A percentile compares a stretch with the other conserved stretches of the same genome.
Evolutionary conservation across 495 filamentous ascomycete species (phyloP).

Genomic region (Annulohypoxylon maeteangense): DNA sequence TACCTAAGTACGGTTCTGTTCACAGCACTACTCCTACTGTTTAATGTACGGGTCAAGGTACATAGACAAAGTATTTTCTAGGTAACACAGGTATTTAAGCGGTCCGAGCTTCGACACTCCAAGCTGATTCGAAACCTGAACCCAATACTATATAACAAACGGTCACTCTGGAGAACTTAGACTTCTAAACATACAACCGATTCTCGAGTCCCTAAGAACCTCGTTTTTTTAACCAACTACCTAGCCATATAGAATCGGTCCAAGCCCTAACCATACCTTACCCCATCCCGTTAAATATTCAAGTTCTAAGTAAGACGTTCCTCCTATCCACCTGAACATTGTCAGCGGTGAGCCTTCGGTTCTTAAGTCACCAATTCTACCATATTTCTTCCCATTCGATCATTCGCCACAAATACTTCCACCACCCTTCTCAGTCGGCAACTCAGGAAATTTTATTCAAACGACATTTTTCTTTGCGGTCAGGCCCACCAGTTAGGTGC

Average conservation of each 20-base stretch:
- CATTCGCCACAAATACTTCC: too few species aligned
- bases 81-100: neutral
- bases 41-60: neutral
- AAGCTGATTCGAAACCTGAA: neutral
- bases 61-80: neutral
- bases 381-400: too few species aligned
- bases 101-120: neutral
- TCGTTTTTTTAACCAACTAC: too few species aligned
- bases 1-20: neutral
- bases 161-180: neutral
- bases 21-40: neutral
- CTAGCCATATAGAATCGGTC: too few species aligned
- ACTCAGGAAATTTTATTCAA: too few species aligned
- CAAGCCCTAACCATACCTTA: too few species aligned
- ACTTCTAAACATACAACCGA: neutral
- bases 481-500: too few species aligned
- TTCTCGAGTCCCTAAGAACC: neutral
- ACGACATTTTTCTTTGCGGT: too few species aligned
- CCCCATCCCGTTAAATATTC: neutral
- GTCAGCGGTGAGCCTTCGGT: neutral
- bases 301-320: neutral
- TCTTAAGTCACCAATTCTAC: neutral
- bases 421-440: too few species aligned
- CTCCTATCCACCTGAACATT: neutral
- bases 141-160: neutral